Evolutionary conservation across 2,329 filamentous ascomycete genomes (phyloP).

Genomic region (Alternaria gaisen): DNA sequence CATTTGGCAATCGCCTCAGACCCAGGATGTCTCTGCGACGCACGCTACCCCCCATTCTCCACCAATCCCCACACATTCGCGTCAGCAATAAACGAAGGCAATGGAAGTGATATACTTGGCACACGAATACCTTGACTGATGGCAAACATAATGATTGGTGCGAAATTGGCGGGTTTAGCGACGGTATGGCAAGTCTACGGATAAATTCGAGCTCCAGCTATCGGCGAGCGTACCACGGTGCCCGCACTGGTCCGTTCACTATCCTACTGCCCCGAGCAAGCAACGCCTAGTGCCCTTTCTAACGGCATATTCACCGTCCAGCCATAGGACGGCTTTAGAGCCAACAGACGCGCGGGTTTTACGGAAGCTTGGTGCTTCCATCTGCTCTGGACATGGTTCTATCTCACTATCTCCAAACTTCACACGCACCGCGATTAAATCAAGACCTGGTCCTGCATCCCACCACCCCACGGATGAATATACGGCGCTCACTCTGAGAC

Average conservation of each 20-base stretch:
- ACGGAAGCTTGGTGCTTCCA: conserved; percentile 45
- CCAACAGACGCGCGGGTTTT: conserved; percentile 42
- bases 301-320: conserved; percentile 52
- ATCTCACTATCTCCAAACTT: conserved; percentile 45
- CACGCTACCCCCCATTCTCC: conserved; percentile 31
- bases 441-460: conserved; percentile 42
- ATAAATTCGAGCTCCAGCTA: conserved; percentile 41
- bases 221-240: conserved; percentile 30
- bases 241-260: conserved; percentile 35
- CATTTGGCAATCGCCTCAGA: conserved; percentile 14
- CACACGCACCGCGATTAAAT: conserved; percentile 44
- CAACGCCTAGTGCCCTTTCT: conserved; percentile 31
- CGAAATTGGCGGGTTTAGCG: conserved; percentile 34
- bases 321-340: conserved; percentile 48
- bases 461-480: conserved; percentile 30
- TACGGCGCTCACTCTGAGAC: conserved; percentile 34
- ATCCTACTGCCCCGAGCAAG: conserved; percentile 39
- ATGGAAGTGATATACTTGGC: conserved; percentile 29
- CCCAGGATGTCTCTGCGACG: conserved; percentile 5
- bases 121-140: conserved; percentile 17
- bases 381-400: conserved; percentile 41
- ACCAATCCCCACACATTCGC: conserved; percentile 38
- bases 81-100: conserved; percentile 33
- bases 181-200: conserved; percentile 34
- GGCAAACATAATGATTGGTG: conserved; percentile 38